Evolutionary conservation across 805 yeast genomes (phyloP), one percentile per base, ranked within the genome.

Genomic region (Hanseniaspora pseudoguilliermondii): DNA sequence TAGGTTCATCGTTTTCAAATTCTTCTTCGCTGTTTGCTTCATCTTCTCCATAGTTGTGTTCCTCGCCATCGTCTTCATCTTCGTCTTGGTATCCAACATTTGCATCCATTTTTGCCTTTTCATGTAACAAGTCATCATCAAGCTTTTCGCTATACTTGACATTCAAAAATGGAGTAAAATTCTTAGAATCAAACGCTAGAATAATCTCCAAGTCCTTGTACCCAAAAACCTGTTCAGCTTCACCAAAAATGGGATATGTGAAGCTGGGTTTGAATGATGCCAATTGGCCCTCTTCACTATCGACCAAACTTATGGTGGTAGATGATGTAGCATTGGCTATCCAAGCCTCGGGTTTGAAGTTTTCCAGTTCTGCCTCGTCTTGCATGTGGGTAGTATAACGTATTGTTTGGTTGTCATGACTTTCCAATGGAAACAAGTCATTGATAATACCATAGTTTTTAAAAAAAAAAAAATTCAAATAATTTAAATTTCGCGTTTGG

Each of bases 171-270:
- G 97, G 95, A 44, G 77, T 73, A 65, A 90, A 78, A 0, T 93
- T 83, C 48, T 75, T 71, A 40, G 84, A 78, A 65, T 90, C 95
- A 66, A 86, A 86, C 18, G 84, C 80, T 40, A 84, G 66, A 60
- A 79, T 77, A 38, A 93, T 80, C 35, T 73, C 73, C 39, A 90
- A 72, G 61, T 80, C 84, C 60, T 82, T 76, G 66, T 80, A 93
- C 2, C 98, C 98, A 64, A 82, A 87, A 1, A 93, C 82, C 54
- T 82, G 82, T 65, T 93, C 98, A 1, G 88, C 77, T 49, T 89
- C 95, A 6, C 97, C 97, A 73, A 80, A 93, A 11, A 93, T 84
- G 2, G 97, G 95, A 67, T 93, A 93, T 1, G 97, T 91, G 70
- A 87, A 89, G 15, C 71, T 64, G 0, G 97, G 97, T 40, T 75